Evolutionary conservation across 176 grass and related monocot species (phyloP).

Genomic region (Bromus sterilis): DNA sequence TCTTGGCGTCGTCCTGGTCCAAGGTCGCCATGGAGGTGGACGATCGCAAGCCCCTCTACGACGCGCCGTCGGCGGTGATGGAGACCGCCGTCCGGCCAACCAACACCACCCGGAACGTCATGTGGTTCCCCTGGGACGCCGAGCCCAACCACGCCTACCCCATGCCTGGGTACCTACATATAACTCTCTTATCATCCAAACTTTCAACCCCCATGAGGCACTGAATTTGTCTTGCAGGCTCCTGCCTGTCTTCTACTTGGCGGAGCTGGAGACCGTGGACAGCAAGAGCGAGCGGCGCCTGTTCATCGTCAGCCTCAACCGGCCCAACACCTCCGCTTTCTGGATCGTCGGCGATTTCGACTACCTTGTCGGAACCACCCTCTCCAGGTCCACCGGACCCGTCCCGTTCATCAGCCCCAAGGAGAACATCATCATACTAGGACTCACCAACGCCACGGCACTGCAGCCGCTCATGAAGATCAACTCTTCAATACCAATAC

Average conservation of each 20-base stretch:
- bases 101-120: conserved; percentile 23
- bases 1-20: not conserved
- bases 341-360: not conserved
- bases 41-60: not conserved
- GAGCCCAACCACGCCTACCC: not conserved
- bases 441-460: not conserved
- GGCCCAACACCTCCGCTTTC: not conserved
- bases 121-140: conserved; percentile 17
- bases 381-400: not conserved
- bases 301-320: conserved; percentile 13
- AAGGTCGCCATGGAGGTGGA: not conserved
- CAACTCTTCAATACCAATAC: conserved; percentile 5
- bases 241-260: conserved; percentile 12
- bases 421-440: conserved; percentile 13
- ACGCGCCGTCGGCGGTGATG: conserved; percentile 30
- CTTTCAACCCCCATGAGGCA: too few relatives aligned
- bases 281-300: conserved; percentile 2
- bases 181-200: not conserved
- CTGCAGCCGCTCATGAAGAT: not conserved
- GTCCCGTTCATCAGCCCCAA: not conserved
- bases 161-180: not conserved
- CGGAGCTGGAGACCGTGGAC: conserved; percentile 12
- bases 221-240: too few relatives aligned
- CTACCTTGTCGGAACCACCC: not conserved
- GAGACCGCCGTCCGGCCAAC: conserved; percentile 24